Conservation (phyloP, 2,329 filamentous ascomycete genomes). For the Diaporthe vaccinii region DNA sequence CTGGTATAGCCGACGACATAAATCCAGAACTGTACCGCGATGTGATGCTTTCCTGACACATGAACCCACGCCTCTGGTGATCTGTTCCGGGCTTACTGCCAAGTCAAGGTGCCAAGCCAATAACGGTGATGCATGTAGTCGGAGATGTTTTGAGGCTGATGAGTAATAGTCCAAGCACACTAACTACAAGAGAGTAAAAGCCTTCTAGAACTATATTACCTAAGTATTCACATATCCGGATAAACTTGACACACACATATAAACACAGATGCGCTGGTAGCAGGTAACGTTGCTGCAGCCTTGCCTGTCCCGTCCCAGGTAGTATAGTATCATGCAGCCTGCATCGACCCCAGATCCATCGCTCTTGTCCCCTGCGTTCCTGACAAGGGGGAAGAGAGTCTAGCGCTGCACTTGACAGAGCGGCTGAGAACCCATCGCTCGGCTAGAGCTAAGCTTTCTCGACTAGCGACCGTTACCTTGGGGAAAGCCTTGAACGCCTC, state of each 20-base stretch:
- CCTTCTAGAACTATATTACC: background rate
- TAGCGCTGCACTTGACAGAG: too few species aligned
- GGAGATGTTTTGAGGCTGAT: constrained; percentile 18
- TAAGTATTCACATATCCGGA: background rate
- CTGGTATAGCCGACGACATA: background rate
- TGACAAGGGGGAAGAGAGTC: background rate
- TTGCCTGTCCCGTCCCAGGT: background rate
- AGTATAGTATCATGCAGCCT: background rate
- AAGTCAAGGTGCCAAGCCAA: background rate
- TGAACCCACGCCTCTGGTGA: background rate
- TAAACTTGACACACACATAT: background rate
- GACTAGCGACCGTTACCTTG: background rate
- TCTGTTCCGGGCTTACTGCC: background rate
- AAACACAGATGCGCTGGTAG: background rate
- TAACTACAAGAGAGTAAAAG: background rate
- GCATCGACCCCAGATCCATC: background rate
- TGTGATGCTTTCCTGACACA: background rate
- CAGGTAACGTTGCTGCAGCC: background rate
- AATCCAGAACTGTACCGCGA: background rate
- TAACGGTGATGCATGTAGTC: background rate
- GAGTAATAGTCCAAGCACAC: background rate
- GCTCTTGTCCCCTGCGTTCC: background rate
- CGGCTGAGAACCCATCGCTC: background rate
- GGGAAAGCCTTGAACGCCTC: background rate
- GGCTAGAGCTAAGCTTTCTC: background rate